Conservation (phyloP, 2,329 filamentous ascomycete genomes). For the Rhexocercosporidium sp. region DNA sequence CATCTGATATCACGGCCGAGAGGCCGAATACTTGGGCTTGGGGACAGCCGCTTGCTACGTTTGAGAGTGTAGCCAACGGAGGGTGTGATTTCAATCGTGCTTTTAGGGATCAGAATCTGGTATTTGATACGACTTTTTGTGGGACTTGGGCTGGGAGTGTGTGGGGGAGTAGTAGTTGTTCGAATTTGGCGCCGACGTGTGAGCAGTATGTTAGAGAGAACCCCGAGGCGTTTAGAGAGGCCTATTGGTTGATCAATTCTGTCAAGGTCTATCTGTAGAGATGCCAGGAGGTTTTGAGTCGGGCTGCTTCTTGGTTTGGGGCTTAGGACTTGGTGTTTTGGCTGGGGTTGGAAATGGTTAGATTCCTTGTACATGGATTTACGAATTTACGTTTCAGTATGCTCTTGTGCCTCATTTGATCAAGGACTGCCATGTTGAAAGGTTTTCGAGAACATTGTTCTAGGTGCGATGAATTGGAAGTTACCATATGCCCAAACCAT, state of each 20-base stretch:
- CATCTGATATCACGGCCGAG: slow-evolving; percentile 60
- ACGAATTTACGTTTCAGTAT: neutral
- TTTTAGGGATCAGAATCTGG: slow-evolving; percentile 6
- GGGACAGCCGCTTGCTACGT: slow-evolving; percentile 6
- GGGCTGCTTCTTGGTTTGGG: neutral
- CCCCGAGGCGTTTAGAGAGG: neutral
- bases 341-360: too few relatives aligned
- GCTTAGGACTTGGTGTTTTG: neutral
- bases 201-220: slow-evolving; percentile 10
- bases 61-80: neutral
- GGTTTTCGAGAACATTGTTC: too few relatives aligned
- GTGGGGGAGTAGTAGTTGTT: slow-evolving; percentile 3
- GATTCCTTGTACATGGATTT: neutral
- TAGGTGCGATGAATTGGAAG: too few relatives aligned
- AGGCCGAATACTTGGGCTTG: slow-evolving; percentile 10
- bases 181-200: neutral
- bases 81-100: slow-evolving; percentile 7
- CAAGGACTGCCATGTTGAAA: too few relatives aligned
- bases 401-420: neutral
- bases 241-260: slow-evolving; percentile 2
- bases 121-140: slow-evolving; percentile 16
- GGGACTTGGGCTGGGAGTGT: neutral
- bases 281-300: neutral
- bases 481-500: too few relatives aligned
- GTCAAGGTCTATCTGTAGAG: neutral